Percentiles rank a stretch among this genome's conserved stretches.
phyloP scores from a whole-genome alignment of 805 yeast species.

The Clavispora santaluciae region DNA sequence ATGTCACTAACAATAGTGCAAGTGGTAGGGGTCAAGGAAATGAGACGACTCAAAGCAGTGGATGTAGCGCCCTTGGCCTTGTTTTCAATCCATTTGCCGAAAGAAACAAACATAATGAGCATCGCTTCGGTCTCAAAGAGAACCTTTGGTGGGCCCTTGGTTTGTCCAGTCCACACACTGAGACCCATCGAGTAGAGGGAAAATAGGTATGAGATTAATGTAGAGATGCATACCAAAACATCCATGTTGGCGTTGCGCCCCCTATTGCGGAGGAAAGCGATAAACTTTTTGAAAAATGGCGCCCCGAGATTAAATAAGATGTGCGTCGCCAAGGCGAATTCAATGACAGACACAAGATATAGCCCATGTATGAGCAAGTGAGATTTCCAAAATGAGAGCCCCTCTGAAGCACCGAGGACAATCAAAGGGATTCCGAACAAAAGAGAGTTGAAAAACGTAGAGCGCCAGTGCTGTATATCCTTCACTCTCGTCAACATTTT shows the following conservation, averaged over 20 bases:
- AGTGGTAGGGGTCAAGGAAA: conserved; percentile 74
- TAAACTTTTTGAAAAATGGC: conserved; percentile 61
- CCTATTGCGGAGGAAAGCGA: conserved; percentile 59
- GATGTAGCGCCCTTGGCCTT: conserved; percentile 93
- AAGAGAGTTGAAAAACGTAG: conserved; percentile 48
- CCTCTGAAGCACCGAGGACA: conserved; percentile 45
- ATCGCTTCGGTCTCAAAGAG: conserved; percentile 84
- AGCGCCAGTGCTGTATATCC: conserved; percentile 71
- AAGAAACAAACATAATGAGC: conserved; percentile 75
- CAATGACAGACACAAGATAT: conserved; percentile 57
- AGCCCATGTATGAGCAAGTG: conserved; percentile 52
- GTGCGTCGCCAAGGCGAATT: conserved; percentile 52
- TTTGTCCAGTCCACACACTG: conserved; percentile 40
- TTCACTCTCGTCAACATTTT: conserved; percentile 60
- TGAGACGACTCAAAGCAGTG: conserved; percentile 73
- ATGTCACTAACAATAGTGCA: conserved; percentile 58
- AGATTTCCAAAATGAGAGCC: conserved; percentile 26
- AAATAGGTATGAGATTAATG: conserved; percentile 70
- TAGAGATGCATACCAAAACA: conserved; percentile 77
- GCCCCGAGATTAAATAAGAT: conserved; percentile 66
- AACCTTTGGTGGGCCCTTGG: conserved; percentile 52
- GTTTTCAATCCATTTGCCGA: conserved; percentile 90
- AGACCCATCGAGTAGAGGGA: conserved; percentile 60
- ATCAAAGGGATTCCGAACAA: conserved; percentile 61
- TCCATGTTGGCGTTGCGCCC: conserved; percentile 78